A percentile compares a stretch with the other conserved stretches of the same genome.
These are phyloP conservation scores for Eimeria brunetti DNA, from an alignment of 169 alveolate genomes.

Conservation along the genomic window DNA sequence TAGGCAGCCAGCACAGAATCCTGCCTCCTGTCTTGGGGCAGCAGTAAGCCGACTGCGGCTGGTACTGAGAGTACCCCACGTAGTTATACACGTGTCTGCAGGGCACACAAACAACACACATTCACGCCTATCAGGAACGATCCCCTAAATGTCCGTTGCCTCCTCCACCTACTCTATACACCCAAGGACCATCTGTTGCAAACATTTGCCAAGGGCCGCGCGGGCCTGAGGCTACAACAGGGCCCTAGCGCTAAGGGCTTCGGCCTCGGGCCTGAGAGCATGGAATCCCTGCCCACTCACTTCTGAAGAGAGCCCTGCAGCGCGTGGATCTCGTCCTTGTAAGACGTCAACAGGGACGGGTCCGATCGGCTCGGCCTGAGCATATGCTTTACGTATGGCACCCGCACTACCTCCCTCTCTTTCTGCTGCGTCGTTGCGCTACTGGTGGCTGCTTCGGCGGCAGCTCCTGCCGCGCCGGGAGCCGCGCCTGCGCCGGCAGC, in stretches of 20 bases:
- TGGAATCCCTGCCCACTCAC: slow-evolving; percentile 16
- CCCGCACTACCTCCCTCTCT: slow-evolving; percentile 71
- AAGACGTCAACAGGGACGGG: slow-evolving; percentile 81
- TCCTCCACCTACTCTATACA: not conserved
- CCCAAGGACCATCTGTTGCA: not conserved
- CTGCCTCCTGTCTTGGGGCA: slow-evolving; percentile 79
- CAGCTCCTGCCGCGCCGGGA: slow-evolving; percentile 40
- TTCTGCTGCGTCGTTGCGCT: slow-evolving; percentile 49
- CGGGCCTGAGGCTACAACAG: not conserved
- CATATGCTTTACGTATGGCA: slow-evolving; percentile 76
- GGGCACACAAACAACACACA: not conserved
- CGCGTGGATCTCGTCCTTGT: slow-evolving; percentile 76
- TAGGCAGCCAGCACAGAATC: slow-evolving; percentile 77
- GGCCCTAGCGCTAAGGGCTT: not conserved
- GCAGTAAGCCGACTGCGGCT: slow-evolving; percentile 80
- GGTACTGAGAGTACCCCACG: slow-evolving; percentile 81
- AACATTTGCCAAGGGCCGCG: not conserved
- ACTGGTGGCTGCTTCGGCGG: slow-evolving; percentile 42
- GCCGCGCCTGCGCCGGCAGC: slow-evolving; percentile 27
- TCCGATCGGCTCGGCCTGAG: slow-evolving; percentile 82
- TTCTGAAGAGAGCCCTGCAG: slow-evolving; percentile 80
- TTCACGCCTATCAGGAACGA: not conserved
- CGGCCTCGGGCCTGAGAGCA: not conserved
- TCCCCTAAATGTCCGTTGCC: not conserved
- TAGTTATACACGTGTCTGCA: slow-evolving; percentile 76